Percentiles rank a stretch among this genome's conserved stretches.
phyloP scores from a whole-genome alignment of 192 early-diverging fungal genomes.

The Coemansia sp. region DNA sequence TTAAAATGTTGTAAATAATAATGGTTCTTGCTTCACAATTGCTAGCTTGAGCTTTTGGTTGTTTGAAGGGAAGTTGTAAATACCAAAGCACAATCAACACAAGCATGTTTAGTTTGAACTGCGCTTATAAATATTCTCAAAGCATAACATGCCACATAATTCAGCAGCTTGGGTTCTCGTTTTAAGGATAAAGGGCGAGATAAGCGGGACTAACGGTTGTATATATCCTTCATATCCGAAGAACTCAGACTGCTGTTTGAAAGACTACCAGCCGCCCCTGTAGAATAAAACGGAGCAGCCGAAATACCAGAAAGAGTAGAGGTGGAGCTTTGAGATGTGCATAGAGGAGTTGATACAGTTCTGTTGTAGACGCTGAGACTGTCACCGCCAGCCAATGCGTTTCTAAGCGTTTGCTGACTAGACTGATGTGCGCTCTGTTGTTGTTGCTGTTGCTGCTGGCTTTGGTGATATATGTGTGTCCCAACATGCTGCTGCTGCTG shows the following conservation, averaged over 20 bases:
- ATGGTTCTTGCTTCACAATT: too few species aligned
- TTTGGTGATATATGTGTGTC: not conserved
- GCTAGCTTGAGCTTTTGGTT: too few species aligned
- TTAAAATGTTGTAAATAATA: too few species aligned
- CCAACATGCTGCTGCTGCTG: slow-evolving; percentile 18
- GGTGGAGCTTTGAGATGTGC: slow-evolving; percentile 16
- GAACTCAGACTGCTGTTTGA: slow-evolving; percentile 49
- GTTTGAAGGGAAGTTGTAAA: too few species aligned
- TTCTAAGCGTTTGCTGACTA: slow-evolving; percentile 38
- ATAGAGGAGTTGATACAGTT: slow-evolving; percentile 19
- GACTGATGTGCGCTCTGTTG: slow-evolving; percentile 21
- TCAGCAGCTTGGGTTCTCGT: not conserved
- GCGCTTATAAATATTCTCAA: too few species aligned
- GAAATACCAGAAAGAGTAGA: slow-evolving; percentile 26
- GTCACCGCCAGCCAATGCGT: slow-evolving; percentile 38
- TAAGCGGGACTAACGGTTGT: slow-evolving; percentile 28
- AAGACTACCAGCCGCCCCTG: slow-evolving; percentile 37
- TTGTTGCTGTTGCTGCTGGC: slow-evolving; percentile 19
- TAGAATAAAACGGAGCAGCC: slow-evolving; percentile 31
- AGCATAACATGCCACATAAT: too few species aligned
- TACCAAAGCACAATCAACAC: too few species aligned
- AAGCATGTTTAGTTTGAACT: too few species aligned
- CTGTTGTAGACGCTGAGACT: slow-evolving; percentile 35
- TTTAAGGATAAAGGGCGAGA: not conserved
- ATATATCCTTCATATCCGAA: slow-evolving; percentile 48